Evolutionary conservation across 2,329 filamentous ascomycete genomes (phyloP), one percentile per base, ranked within the genome.

Genomic region (Aspergillus sp.): DNA sequence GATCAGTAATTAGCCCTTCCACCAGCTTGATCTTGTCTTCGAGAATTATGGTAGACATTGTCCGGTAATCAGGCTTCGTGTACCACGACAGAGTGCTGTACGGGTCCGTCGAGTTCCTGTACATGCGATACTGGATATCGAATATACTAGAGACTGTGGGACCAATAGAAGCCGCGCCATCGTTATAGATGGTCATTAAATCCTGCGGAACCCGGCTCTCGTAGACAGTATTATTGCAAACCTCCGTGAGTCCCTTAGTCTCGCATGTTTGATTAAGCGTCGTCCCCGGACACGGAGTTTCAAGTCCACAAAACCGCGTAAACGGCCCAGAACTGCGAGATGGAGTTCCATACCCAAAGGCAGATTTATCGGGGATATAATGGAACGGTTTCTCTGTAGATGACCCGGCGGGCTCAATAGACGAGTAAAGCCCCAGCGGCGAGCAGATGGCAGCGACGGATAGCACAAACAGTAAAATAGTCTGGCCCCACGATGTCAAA

Each of bases 1-100:
- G 71, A 57, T 81, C 77, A 0, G 80, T 73, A 7, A 81, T 64
- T 4, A 81, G 66, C 0, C 79, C 79, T 59, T 82, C 79, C 0
- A 81, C 66, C 2, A 72, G 53, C 23, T 69, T 53, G 14, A 73
- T 61, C 1, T 55, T 62, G 9, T 77, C 64, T 3, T 72, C 70
- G 1, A 78, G 62, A 6, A 76, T 60, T 6, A 77, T 60, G 6
- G 63, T 70, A 8, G 67, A 61, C 45, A 72, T 61, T 37, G 67
- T 70, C 31, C 62, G 70, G 50, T 68, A 75, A 8, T 57, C 52
- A 39, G 71, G 72, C 3, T 6, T 58, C 27, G 5, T 63, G 45
- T 37, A 46, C 40, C 51, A 46, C 2, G 17, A 14, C 5, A 43
- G 40, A 70, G 35, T 73, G 61, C 19, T 37, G 35, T 37, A 37